Evolutionary conservation across 345 rosid genomes (phyloP).

Genomic region (Linum trigynum): DNA sequence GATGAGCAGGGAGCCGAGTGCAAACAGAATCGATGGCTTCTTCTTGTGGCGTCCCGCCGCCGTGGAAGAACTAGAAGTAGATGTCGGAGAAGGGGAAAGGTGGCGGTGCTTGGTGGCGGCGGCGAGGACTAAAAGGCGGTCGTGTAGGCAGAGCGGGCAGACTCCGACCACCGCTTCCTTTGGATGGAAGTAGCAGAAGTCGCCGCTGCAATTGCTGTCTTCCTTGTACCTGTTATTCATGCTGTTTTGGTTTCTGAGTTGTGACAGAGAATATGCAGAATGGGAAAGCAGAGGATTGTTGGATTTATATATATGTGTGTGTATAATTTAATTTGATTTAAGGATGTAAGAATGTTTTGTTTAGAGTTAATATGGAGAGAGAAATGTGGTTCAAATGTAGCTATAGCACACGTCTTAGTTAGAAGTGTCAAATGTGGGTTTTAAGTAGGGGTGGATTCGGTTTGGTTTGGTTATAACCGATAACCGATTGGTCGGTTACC

Average conservation of each 20-base stretch:
- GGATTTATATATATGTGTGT: not conserved
- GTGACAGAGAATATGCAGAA: not conserved
- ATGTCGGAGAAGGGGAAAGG: constrained; percentile 23
- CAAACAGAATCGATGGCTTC: constrained; percentile 31
- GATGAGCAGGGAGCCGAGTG: constrained; percentile 53
- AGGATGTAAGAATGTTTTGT: too few species aligned
- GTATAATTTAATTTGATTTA: not conserved
- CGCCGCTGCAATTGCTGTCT: constrained; percentile 19
- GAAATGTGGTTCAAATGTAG: too few species aligned
- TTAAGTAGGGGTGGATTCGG: not conserved
- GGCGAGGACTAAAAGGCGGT: constrained; percentile 76
- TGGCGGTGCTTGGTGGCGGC: constrained; percentile 48
- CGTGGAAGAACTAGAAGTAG: not conserved
- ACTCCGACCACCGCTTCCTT: constrained; percentile 53
- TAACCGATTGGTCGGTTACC: too few species aligned
- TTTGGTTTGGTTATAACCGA: too few species aligned
- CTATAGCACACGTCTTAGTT: too few species aligned
- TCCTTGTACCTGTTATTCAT: constrained; percentile 48
- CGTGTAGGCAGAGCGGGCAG: constrained; percentile 70
- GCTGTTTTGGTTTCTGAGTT: constrained; percentile 14
- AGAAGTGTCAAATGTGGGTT: not conserved
- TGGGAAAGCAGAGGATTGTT: constrained; percentile 3
- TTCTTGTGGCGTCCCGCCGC: constrained; percentile 36
- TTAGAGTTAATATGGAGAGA: too few species aligned
- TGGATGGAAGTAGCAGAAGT: constrained; percentile 75